Evolutionary conservation across 2,329 filamentous ascomycete species (phyloP).

Genomic region (Aspergillus sp.): DNA sequence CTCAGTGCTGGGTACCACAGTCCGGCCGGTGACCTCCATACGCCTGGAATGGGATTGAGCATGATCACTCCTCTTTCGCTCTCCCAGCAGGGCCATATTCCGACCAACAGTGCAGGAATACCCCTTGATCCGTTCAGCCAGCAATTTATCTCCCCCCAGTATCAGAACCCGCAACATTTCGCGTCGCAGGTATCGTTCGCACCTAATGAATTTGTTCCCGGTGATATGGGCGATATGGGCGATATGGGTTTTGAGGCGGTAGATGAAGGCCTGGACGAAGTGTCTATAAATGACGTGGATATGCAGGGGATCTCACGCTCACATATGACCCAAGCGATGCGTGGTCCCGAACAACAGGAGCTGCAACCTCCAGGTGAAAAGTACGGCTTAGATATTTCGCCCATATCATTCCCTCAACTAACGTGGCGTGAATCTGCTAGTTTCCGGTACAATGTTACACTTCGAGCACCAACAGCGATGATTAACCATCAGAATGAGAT

Average conservation of each 20-base stretch:
- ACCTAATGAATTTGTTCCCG: slow-evolving; percentile 76
- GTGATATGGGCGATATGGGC: slow-evolving; percentile 64
- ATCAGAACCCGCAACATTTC: slow-evolving; percentile 71
- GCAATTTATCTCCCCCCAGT: slow-evolving; percentile 56
- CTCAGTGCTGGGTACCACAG: slow-evolving; percentile 75
- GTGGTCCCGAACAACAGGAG: slow-evolving; percentile 27
- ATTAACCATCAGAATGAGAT: slow-evolving; percentile 82
- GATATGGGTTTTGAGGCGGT: slow-evolving; percentile 78
- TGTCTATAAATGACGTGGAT: slow-evolving; percentile 59
- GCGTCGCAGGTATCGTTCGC: slow-evolving; percentile 64
- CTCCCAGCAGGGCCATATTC: slow-evolving; percentile 64
- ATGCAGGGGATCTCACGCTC: slow-evolving; percentile 55
- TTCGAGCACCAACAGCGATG: slow-evolving; percentile 97
- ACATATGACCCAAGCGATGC: slow-evolving; percentile 39
- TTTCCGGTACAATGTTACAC: slow-evolving; percentile 84
- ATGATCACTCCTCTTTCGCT: slow-evolving; percentile 81
- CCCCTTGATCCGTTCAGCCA: slow-evolving; percentile 67
- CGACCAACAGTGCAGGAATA: slow-evolving; percentile 58
- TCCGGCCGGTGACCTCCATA: slow-evolving; percentile 84
- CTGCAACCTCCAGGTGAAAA: slow-evolving; percentile 53
- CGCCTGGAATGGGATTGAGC: slow-evolving; percentile 70
- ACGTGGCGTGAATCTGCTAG: slow-evolving; percentile 35
- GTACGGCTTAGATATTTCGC: slow-evolving; percentile 27
- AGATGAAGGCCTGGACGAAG: slow-evolving; percentile 65
- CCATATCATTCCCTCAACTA: slow-evolving; percentile 11